Evolutionary conservation across 2,329 filamentous ascomycete genomes (phyloP), one percentile per base, ranked within the genome.

Genomic region (Periconia macrospinosa): DNA sequence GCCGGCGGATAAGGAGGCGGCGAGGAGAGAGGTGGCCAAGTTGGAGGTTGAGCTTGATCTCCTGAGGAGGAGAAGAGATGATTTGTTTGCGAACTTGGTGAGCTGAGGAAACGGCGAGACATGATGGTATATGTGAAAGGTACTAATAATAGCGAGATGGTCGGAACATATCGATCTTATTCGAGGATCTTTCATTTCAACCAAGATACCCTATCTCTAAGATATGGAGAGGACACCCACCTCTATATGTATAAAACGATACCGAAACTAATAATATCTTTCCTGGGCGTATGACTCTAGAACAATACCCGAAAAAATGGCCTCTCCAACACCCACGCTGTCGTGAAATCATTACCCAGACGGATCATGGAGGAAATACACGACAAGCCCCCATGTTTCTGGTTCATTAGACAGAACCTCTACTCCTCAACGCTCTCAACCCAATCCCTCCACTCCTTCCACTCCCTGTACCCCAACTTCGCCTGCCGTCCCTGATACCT

Each of bases 401-500:
- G 2, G 10, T 27, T 15, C 6, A 9, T 42, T 7, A 19, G 20
- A 41, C 30, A 17, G 6, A 13, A 37, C 5, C 23, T 20, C 27
- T 47, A 50, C 53, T 40, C 45, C 40, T 51, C 52, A 55, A 61
- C 62, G 60, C 69, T 68, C 53, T 80, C 78, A 18, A 86, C 83
- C 89, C 91, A 94, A 15, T 87, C 82, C 70, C 85, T 85, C 90
- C 92, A 97, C 61, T 82, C 82, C 79, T 84, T 87, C 82, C 87
- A 97, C 65, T 93, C 89, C 1, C 72, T 74, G 71, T 90, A 96
- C 46, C 75, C 79, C 55, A 94, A 72, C 52, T 79, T 86, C 50
- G 87, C 83, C 78, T 91, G 92, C 76, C 86, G 86, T 18, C 94
- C 94, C 75, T 94, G 90, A 72, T 97, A 99, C 62, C 90, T 83